Percentiles rank a stretch among this genome's conserved stretches.
Conservation (phyloP, 2,329 filamentous ascomycete species). For the Zasmidium angulare region DNA sequence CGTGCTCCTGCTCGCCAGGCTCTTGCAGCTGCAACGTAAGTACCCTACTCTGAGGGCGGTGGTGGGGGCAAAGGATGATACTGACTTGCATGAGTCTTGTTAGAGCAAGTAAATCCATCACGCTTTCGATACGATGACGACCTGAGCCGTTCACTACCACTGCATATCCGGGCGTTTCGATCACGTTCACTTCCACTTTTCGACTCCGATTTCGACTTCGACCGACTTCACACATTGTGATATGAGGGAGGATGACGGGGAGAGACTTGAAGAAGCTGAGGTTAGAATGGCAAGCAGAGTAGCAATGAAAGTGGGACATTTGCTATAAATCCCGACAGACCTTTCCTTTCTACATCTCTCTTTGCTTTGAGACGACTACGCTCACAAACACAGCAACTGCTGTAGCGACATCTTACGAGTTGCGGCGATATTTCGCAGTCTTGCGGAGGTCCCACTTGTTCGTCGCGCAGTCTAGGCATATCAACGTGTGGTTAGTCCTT, state of each 20-base stretch:
- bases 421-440: too few species aligned
- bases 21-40: conserved; percentile 30
- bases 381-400: too few species aligned
- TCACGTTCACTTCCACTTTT: neutral
- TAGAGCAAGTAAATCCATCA: neutral
- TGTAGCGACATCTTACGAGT: too few species aligned
- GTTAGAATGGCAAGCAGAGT: neutral
- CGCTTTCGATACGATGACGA: neutral
- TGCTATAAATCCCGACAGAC: too few species aligned
- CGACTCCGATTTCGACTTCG: neutral
- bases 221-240: neutral
- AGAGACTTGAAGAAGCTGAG: neutral
- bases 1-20: conserved; percentile 32
- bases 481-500: too few species aligned
- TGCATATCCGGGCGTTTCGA: conserved; percentile 6
- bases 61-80: conserved; percentile 10
- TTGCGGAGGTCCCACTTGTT: too few species aligned
- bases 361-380: too few species aligned
- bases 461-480: too few species aligned
- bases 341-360: too few species aligned
- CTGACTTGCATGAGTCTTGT: neutral
- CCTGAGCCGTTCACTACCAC: conserved; percentile 2
- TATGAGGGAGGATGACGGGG: too few species aligned
- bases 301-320: too few species aligned
- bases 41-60: conserved; percentile 3